Evolutionary conservation across 305 asterid species (phyloP).

Genomic region (Fraxinus dipetala): DNA sequence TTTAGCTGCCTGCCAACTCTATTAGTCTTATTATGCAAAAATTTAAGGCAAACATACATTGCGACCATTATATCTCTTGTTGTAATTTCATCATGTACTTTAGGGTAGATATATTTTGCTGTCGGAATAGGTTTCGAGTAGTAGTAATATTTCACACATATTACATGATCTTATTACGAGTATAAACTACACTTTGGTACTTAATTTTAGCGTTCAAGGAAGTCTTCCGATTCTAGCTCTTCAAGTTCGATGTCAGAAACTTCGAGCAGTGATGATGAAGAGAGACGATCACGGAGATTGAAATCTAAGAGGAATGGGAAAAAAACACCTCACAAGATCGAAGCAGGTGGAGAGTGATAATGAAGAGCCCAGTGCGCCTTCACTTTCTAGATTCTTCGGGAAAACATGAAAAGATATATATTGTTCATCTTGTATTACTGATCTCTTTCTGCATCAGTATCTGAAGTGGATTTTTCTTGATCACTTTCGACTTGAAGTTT

Average conservation of each 20-base stretch:
- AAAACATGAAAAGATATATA: conserved; percentile 41
- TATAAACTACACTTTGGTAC: background rate
- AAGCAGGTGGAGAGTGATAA: conserved; percentile 41
- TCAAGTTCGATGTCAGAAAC: conserved; percentile 62
- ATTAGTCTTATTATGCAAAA: background rate
- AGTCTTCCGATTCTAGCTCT: conserved; percentile 45
- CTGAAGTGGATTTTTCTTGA: conserved; percentile 1
- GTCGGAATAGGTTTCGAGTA: background rate
- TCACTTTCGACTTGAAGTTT: conserved; percentile 4
- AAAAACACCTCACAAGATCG: conserved; percentile 52
- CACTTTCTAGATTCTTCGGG: conserved; percentile 87
- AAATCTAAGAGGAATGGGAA: conserved; percentile 68
- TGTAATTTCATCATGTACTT: background rate
- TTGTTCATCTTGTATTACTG: conserved; percentile 16
- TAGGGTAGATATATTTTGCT: background rate
- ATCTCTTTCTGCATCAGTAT: background rate
- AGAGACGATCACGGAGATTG: conserved; percentile 64
- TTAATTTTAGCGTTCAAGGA: conserved; percentile 41
- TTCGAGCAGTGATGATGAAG: conserved; percentile 72
- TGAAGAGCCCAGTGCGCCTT: conserved; percentile 64
- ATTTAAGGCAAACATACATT: background rate
- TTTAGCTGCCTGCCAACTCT: background rate
- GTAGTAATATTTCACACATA: background rate
- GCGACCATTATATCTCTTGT: background rate
- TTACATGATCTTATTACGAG: background rate